Conservation (phyloP, 208 protist species). For the Trypanosomatidae sp. region DNA sequence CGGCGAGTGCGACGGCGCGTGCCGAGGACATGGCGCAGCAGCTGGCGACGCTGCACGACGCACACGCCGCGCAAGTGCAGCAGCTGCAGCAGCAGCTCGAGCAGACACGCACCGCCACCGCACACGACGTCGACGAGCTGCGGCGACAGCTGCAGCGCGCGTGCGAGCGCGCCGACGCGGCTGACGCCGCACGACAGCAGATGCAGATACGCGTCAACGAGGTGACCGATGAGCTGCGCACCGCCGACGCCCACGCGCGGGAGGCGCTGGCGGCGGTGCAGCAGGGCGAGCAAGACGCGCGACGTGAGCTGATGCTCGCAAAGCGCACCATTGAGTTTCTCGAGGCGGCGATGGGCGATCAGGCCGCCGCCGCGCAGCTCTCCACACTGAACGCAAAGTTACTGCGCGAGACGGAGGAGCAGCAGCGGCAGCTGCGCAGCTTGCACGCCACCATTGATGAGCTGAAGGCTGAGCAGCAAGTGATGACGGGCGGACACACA, state of each 20-base stretch:
- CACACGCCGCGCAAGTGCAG: constrained; percentile 22
- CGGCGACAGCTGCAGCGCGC: constrained; percentile 14
- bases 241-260: constrained; percentile 6
- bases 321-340: constrained; percentile 81
- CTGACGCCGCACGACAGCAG: constrained; percentile 27
- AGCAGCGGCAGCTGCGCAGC: constrained; percentile 22
- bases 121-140: constrained; percentile 12
- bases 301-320: constrained; percentile 47
- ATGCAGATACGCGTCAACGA: constrained; percentile 28
- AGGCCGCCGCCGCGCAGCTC: constrained; percentile 50
- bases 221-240: constrained; percentile 8
- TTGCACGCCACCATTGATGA: constrained; percentile 46
- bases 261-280: constrained; percentile 34
- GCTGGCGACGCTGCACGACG: constrained; percentile 10
- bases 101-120: constrained; percentile 13
- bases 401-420: constrained; percentile 27
- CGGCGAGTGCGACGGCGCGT: constrained; percentile 45
- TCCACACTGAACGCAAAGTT: constrained; percentile 67
- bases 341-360: constrained; percentile 59
- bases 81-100: constrained; percentile 24
- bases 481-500: constrained; percentile 49
- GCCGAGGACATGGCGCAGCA: constrained; percentile 30
- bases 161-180: constrained; percentile 25
- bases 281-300: constrained; percentile 33
- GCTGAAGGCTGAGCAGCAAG: constrained; percentile 61